phyloP scores from a whole-genome alignment of 352 stramenopile genomes.

The Peronospora destructor region DNA sequence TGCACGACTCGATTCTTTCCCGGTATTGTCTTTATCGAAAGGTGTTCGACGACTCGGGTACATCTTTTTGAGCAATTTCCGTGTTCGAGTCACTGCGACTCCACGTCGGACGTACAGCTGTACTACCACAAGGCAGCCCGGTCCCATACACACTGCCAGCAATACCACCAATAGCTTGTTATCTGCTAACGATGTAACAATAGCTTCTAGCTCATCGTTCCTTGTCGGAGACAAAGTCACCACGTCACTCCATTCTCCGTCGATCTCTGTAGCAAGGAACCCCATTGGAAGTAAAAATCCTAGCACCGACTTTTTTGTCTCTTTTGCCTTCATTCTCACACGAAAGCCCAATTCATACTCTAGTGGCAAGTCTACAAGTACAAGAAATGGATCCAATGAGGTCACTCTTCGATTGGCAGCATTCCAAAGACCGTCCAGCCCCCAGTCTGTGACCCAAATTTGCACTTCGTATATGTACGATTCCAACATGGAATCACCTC shows the following conservation, averaged over 20 bases:
- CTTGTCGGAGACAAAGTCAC: constrained; percentile 37
- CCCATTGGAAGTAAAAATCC: constrained; percentile 18
- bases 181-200: constrained; percentile 36
- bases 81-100: constrained; percentile 8
- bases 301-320: constrained; percentile 21
- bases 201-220: constrained; percentile 47
- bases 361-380: constrained; percentile 43
- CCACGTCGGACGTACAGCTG: constrained; percentile 26
- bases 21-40: constrained; percentile 3
- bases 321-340: constrained; percentile 46
- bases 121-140: constrained; percentile 37
- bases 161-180: constrained; percentile 49
- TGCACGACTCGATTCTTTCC: not conserved
- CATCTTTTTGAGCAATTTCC: constrained; percentile 7
- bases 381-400: constrained; percentile 47
- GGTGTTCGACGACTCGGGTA: constrained; percentile 10
- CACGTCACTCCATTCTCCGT: constrained; percentile 49
- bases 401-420: constrained; percentile 41
- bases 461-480: constrained; percentile 55
- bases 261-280: constrained; percentile 47
- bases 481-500: constrained; percentile 5
- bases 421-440: constrained; percentile 56
- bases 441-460: constrained; percentile 60
- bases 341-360: constrained; percentile 52
- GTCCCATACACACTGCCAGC: constrained; percentile 43